These are phyloP conservation scores for Logfia minima DNA, from an alignment of 129 eudicot species.

Conservation along the genomic window DNA sequence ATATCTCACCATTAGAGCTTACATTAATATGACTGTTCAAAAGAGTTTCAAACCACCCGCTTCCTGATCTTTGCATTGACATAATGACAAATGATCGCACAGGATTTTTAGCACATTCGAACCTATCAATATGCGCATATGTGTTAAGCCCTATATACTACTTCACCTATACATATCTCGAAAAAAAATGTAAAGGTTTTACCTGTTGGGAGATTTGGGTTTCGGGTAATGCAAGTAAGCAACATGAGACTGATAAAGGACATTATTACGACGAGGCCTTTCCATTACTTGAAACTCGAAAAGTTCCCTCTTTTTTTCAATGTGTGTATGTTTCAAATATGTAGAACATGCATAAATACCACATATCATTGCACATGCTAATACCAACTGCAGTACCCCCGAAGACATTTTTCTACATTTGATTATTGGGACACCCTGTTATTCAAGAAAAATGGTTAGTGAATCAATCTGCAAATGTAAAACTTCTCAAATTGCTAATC, in stretches of 20 bases:
- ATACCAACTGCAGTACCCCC: constrained; percentile 31
- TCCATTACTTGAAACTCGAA: constrained; percentile 31
- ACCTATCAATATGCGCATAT: constrained; percentile 38
- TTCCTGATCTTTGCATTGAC: constrained; percentile 94
- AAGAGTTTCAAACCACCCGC: constrained; percentile 95
- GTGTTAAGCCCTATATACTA: not conserved
- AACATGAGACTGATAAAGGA: constrained; percentile 29
- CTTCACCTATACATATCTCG: not conserved
- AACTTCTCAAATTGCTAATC: not conserved
- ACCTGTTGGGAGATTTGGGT: constrained; percentile 61
- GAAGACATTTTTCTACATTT: constrained; percentile 38
- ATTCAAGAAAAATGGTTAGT: constrained; percentile 8
- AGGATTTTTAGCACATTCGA: constrained; percentile 64
- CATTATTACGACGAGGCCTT: constrained; percentile 29
- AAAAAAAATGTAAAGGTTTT: not conserved
- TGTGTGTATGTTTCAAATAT: constrained; percentile 36
- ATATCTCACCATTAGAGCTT: constrained; percentile 92
- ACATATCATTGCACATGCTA: constrained; percentile 44
- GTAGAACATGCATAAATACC: constrained; percentile 55
- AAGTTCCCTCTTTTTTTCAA: constrained; percentile 23
- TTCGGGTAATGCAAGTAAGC: constrained; percentile 56
- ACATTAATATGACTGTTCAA: constrained; percentile 81
- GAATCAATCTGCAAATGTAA: not conserved
- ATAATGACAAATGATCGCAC: constrained; percentile 70
- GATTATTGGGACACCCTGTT: constrained; percentile 39